Conservation (phyloP, 2,329 filamentous ascomycete species). For the Colletotrichum gigasporum region DNA sequence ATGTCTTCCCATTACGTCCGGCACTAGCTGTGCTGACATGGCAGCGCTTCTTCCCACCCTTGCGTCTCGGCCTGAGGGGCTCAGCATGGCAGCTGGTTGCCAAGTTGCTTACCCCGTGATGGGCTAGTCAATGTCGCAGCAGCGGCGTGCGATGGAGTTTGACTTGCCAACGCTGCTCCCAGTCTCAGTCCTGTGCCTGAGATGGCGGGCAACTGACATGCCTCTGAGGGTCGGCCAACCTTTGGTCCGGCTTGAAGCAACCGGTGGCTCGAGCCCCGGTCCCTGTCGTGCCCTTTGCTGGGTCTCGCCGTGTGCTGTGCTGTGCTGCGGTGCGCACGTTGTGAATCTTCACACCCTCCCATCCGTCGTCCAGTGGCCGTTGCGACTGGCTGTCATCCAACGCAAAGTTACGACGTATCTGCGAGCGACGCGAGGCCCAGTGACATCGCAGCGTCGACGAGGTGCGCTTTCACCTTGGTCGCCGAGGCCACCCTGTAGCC, state of each 20-base stretch:
- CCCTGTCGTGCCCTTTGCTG: slow-evolving; percentile 2
- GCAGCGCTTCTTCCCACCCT: neutral
- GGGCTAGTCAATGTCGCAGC: neutral
- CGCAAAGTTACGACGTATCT: slow-evolving; percentile 21
- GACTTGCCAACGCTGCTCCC: slow-evolving; percentile 4
- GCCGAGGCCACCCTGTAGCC: neutral
- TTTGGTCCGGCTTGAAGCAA: slow-evolving; percentile 19
- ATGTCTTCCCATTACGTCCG: neutral
- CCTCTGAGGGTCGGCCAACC: slow-evolving; percentile 4
- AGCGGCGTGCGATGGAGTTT: neutral
- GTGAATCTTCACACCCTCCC: slow-evolving; percentile 15
- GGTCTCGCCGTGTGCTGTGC: slow-evolving; percentile 10
- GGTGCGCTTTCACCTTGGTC: slow-evolving; percentile 9
- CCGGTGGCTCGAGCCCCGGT: slow-evolving; percentile 18
- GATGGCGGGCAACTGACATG: slow-evolving; percentile 24
- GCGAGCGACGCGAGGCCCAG: slow-evolving; percentile 23
- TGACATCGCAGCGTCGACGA: slow-evolving; percentile 10
- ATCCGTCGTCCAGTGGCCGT: slow-evolving; percentile 21
- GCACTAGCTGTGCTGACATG: slow-evolving; percentile 11
- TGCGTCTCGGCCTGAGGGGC: neutral
- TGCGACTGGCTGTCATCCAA: slow-evolving; percentile 28
- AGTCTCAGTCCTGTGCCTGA: slow-evolving; percentile 22
- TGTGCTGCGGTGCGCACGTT: neutral
- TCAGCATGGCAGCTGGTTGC: neutral
- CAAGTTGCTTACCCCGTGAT: slow-evolving; percentile 3